Evolutionary conservation across 257 asterid genomes (phyloP), one percentile per base, ranked within the genome.

Genomic region (Mitragyna speciosa): DNA sequence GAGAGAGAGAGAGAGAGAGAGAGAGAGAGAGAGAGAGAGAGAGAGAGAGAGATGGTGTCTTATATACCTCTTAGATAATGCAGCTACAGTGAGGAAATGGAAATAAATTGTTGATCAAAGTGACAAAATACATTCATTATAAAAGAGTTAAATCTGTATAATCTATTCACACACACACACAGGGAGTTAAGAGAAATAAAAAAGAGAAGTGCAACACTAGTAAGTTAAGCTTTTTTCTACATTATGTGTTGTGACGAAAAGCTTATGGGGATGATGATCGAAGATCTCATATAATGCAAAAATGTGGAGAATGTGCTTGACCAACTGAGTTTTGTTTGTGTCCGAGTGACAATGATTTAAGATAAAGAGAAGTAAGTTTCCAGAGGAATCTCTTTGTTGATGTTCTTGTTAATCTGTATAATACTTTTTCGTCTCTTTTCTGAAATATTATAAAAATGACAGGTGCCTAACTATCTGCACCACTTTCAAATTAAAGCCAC

Each of bases 311-410:
- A 68, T 68, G 39, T 70, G 54, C 0, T 39, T 51, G 52, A 22
- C 59, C 22, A 54, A 54, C 61, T 54, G n/a, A 75, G 65, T 7
- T 77, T 68, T 45, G 66, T 76, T 16, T 66, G 48, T 65, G 36
- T 76, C 71, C 71, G 36, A 65, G 68, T 3, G 78, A 76, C n/a
- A 76, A 26, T 22, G 86, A 72, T 73, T 36, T 68, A 20, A 73
- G 84, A 81, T 54, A 58, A 39, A 51, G 65, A 78, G 75, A 59
- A 70, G 79, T 2, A 75, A 24, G 30, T 7, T 43, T 28, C 58
- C 19, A 31, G 54, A 56, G 51, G 80, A 81, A 77, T 84, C 80
- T 78, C 72, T 47, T 81, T 74, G 48, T 14, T 54, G 24, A 6
- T 51, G 39, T 51, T 73, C 73, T 73, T 61, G 30, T 26, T 63